Percentiles rank a stretch among this genome's conserved stretches.
These are phyloP conservation scores for Forsythia viridissima DNA, from an alignment of 257 asterid species.

Conservation along the genomic window DNA sequence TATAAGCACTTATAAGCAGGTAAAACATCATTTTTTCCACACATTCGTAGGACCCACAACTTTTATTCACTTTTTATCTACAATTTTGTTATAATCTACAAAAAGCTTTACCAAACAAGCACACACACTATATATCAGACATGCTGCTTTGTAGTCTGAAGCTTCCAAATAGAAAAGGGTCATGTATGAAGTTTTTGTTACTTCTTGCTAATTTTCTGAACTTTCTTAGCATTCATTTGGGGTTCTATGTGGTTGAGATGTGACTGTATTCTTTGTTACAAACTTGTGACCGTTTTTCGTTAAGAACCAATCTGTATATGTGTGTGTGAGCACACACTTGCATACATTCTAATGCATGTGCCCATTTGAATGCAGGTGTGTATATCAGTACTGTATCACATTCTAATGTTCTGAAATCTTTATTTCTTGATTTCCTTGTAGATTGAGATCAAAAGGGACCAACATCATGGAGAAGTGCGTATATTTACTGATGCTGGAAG, in stretches of 20 bases:
- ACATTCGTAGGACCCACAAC: too few species aligned
- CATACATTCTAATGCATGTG: not conserved
- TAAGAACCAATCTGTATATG: not conserved
- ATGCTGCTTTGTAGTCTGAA: slow-evolving; percentile 10
- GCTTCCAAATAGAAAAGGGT: not conserved
- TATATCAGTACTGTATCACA: not conserved
- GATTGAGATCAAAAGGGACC: slow-evolving; percentile 86
- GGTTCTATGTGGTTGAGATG: not conserved
- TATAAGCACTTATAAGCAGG: too few species aligned
- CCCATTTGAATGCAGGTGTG: not conserved
- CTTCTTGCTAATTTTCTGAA: not conserved
- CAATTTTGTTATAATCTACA: too few species aligned
- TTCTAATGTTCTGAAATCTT: slow-evolving; percentile 8
- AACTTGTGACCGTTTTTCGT: not conserved
- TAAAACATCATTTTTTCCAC: too few species aligned
- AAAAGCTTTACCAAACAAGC: too few species aligned
- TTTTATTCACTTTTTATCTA: too few species aligned
- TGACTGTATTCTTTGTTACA: not conserved
- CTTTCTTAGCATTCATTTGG: not conserved
- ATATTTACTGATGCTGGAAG: slow-evolving; percentile 91
- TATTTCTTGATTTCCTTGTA: slow-evolving; percentile 30
- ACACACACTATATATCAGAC: too few species aligned
- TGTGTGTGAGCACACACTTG: not conserved
- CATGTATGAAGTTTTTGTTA: not conserved
- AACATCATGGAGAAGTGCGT: slow-evolving; percentile 69